Conservation (phyloP, 192 early-diverging fungal genomes). For the Coemansia asiatica region DNA sequence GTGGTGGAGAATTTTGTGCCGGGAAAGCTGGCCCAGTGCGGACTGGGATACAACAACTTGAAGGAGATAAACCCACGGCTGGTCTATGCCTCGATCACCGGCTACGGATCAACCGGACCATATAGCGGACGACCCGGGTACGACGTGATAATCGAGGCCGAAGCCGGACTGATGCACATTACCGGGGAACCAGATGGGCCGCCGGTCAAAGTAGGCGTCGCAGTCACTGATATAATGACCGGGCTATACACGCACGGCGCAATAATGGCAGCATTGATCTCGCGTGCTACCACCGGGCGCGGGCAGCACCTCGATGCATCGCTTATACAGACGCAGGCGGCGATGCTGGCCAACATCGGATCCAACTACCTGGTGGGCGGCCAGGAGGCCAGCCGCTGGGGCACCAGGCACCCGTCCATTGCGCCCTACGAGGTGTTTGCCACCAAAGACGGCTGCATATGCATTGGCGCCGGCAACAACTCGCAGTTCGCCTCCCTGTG, state of each 20-base stretch:
- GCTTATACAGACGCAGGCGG: constrained; percentile 84
- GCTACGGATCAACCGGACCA: constrained; percentile 88
- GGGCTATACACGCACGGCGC: constrained; percentile 89
- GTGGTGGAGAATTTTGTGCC: constrained; percentile 93
- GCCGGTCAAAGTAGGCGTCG: constrained; percentile 95
- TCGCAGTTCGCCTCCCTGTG: constrained; percentile 75
- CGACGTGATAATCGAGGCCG: constrained; percentile 86
- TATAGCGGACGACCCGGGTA: constrained; percentile 81
- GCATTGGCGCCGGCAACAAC: constrained; percentile 92
- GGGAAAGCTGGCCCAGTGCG: constrained; percentile 75
- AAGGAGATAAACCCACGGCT: constrained; percentile 68
- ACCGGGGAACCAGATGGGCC: constrained; percentile 80
- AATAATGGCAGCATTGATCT: constrained; percentile 82
- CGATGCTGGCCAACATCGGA: constrained; percentile 87
- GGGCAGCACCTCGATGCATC: constrained; percentile 90
- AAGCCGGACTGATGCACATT: constrained; percentile 95
- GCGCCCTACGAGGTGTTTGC: constrained; percentile 90
- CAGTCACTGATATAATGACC: constrained; percentile 82
- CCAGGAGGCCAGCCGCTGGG: constrained; percentile 78
- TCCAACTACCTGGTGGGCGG: constrained; percentile 83
- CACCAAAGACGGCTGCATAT: constrained; percentile 74
- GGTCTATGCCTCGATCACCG: constrained; percentile 82
- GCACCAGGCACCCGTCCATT: constrained; percentile 86
- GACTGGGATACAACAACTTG: constrained; percentile 75
- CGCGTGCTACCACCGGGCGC: constrained; percentile 60